Conservation (phyloP, 345 rosid genomes). For the Atalantia buxifolia region DNA sequence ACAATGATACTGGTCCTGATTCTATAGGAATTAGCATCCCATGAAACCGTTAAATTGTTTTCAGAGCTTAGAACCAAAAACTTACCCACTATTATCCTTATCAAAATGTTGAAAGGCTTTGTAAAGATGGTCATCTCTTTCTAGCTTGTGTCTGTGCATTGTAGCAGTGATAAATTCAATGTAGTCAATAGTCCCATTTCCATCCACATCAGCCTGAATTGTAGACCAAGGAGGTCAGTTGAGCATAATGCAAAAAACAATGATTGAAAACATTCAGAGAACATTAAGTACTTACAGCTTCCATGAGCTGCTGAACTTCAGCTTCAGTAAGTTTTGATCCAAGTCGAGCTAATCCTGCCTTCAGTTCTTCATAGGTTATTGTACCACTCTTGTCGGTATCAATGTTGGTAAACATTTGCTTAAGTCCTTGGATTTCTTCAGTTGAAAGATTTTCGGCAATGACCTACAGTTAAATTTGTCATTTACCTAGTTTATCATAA, state of each 20-base stretch:
- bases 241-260: background rate
- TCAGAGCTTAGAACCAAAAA: background rate
- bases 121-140: slow-evolving; percentile 70
- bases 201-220: slow-evolving; percentile 85
- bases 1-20: background rate
- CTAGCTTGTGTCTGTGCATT: slow-evolving; percentile 82
- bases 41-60: background rate
- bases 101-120: slow-evolving; percentile 88
- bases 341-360: slow-evolving; percentile 65
- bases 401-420: slow-evolving; percentile 69
- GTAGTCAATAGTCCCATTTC: slow-evolving; percentile 80
- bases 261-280: background rate
- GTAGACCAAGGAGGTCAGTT: background rate
- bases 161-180: slow-evolving; percentile 84
- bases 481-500: background rate
- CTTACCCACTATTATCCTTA: slow-evolving; percentile 82
- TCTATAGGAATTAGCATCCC: background rate
- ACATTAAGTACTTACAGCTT: slow-evolving; percentile 54
- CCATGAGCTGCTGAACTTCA: slow-evolving; percentile 87
- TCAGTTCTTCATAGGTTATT: slow-evolving; percentile 79
- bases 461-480: slow-evolving; percentile 39
- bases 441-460: slow-evolving; percentile 75
- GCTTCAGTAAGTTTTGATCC: slow-evolving; percentile 79
- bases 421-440: slow-evolving; percentile 80
- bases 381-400: slow-evolving; percentile 86